Evolutionary conservation across 2,329 filamentous ascomycete genomes (phyloP), one percentile per base, ranked within the genome.

Genomic region (Stemphylium lycopersici): DNA sequence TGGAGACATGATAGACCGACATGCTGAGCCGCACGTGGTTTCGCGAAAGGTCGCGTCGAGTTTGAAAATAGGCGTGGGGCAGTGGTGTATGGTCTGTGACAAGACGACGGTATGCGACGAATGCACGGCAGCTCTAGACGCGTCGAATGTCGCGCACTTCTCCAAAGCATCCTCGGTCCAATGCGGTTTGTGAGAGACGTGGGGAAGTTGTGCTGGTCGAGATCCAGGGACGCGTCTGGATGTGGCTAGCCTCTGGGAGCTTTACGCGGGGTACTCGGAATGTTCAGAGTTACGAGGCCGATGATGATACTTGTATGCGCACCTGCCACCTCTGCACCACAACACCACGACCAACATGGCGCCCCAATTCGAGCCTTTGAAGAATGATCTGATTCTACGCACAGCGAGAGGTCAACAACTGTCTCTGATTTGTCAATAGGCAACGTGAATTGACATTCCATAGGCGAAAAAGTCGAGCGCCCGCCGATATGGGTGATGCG

Each of bases 401-500:
- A 90, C 93, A 66, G 95, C 95, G 63, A 86, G 90, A 84, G 95
- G 93, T 96, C 79, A 41, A 59, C 2, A 32, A 4, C 11, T n/a
- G n/a, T 3, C n/a, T 37, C 3, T 22, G 13, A 10, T 26, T 5
- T 22, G 2, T 11, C 29, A 11, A 13, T 4, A 15, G 4, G 18
- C 33, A 52, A 31, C 22, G 6, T n/a, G 11, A 46, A 55, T 66
- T 65, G 62, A 67, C 58, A 55, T 54, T 58, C 49, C 39, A 18
- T 70, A 96, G 93, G 93, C 75, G 84, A 97, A 79, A 87, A 87
- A 75, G 90, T 98, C 63, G 92, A 97, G 78, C 87, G 95, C 62
- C 90, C 95, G 58, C 95, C 95, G 53, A 91, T 96, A 82, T 99
- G 95, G 95, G 92, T 99, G 75, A 99, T 99, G 95, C 90, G 95